Evolutionary conservation across 2,329 filamentous ascomycete species (phyloP), one percentile per base, ranked within the genome.

Genomic region (Podosphaera xanthii): DNA sequence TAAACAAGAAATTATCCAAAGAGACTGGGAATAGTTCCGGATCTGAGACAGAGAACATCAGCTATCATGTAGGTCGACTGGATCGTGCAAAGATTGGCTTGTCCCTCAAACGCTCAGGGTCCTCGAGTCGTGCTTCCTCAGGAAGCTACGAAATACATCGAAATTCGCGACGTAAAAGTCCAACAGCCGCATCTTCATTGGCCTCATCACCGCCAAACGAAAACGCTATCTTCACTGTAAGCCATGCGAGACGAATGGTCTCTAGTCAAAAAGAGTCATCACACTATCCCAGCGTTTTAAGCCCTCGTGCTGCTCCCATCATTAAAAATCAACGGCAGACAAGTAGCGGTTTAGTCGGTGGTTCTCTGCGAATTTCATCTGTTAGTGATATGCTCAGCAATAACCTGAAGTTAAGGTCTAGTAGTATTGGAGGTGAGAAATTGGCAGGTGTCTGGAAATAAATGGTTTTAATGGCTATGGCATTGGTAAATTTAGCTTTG

Each of bases 161-260:
- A 35, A 62, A 60, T 12, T 64, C 67, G 30, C 65, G 66, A 48
- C 63, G 67, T 34, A 63, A 67, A 54, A 69, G 66, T 54, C 72
- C 75, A 14, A 70, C 73, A 22, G 67, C 65, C 71, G 81, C 64
- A 73, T 78, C 62, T 72, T 53, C 49, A 22, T 71, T 72, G 55
- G 69, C 74, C 30, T 70, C 73, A 59, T 78, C 76, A 59, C 77
- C 80, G 12, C 77, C 79, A 1, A 76, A 73, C 58, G 77, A 81
- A 63, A 78, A 77, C 60, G 77, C 76, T 59, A 74, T 83, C 69
- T 84, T 85, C 69, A 83, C 80, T 0, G 79, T 81, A 33, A 76
- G 77, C 59, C 81, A 84, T 62, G 81, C 82, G 34, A 74, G 83
- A 50, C 75, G 83, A 12, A 84, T 86, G 79, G 78, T 81, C 46